Base-by-base conservation (phyloP, 805 yeast species). In the Tetrapisispora fleetii region DNA sequence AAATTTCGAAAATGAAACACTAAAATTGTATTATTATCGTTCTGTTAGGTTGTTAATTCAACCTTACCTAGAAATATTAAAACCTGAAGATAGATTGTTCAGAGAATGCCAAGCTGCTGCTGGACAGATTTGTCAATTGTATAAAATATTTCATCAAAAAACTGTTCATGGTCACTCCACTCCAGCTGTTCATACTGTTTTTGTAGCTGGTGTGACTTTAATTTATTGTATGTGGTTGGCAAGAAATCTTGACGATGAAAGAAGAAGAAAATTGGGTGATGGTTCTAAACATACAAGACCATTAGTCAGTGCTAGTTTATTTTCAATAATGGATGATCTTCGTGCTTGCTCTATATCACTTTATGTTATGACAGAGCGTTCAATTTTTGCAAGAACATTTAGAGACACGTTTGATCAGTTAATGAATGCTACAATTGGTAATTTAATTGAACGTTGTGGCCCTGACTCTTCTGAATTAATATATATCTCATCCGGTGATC, bases 21-120 rank as follows among this genome's bases (percentile, higher is more conserved):
- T 80, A 44, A 72, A 78, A 56, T 64, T 79, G 22, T 79, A 79
- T 53, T 81, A 81, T 56, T 78, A 78, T 56, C 68, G 82, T 39
- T 73, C 84, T 1, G 80, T 81, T 7, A 66, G 87, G 51, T 63
- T 78, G 43, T 62, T 81, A 51, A 73, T 81, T 47, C 85, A 80
- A 57, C 87, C 87, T 11, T 81, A 77, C 59, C 58, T 81, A 49
- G 85, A 80, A 56, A 62, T 79, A 6, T 62, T 81, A 55, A 78
- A 77, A 50, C 85, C 85, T 5, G 77, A 75, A 56, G 81, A 79
- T 58, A 68, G 76, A 43, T 63, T 81, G 30, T 80, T 81, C 59
- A 70, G 74, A 46, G 84, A 80, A 60, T 81, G 86, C 60, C 85
- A 80, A 58, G 81, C 82, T 2, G 85, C 84, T 22, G 84, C 85